Conservation (phyloP, 441 rosid genomes). For the Jatropha podagrica region DNA sequence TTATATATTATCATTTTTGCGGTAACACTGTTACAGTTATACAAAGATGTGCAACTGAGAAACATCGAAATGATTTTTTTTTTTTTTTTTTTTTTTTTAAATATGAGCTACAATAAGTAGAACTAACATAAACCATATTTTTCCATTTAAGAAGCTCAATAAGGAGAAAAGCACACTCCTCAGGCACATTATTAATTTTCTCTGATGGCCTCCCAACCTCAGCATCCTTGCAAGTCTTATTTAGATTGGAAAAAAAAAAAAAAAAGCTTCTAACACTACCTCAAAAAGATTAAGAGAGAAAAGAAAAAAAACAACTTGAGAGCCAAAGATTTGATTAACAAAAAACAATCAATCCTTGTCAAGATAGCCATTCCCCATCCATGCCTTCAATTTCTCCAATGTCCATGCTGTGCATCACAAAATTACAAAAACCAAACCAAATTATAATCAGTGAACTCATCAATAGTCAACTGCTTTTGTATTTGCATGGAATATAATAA, state of each 20-base stretch:
- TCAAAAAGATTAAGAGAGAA: conserved; percentile 21
- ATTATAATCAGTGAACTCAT: conserved; percentile 26
- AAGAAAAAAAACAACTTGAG: conserved; percentile 8
- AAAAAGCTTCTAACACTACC: conserved; percentile 15
- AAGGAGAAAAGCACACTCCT: conserved; percentile 28
- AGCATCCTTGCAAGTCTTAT: conserved; percentile 42
- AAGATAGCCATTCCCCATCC: conserved; percentile 89
- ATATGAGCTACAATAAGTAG: not conserved
- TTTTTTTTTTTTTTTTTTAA: no score
- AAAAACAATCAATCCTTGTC: conserved; percentile 77
- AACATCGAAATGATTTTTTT: not conserved
- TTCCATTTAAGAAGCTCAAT: conserved; percentile 17
- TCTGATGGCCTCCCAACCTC: conserved; percentile 24
- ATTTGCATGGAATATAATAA: conserved; percentile 8
- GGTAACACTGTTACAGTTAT: not conserved
- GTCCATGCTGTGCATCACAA: conserved; percentile 69
- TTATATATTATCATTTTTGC: no score
- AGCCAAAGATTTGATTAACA: conserved; percentile 66
- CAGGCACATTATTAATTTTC: conserved; percentile 21
- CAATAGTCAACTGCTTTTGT: conserved; percentile 25
- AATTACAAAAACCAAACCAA: conserved; percentile 19
- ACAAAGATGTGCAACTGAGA: not conserved
- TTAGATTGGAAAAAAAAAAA: not conserved
- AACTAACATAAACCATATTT: not conserved
- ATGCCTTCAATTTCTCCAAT: conserved; percentile 85